These are phyloP conservation scores for Yamadazyma atlantica DNA, from an alignment of 1,139 yeast genomes.

Conservation along the genomic window DNA sequence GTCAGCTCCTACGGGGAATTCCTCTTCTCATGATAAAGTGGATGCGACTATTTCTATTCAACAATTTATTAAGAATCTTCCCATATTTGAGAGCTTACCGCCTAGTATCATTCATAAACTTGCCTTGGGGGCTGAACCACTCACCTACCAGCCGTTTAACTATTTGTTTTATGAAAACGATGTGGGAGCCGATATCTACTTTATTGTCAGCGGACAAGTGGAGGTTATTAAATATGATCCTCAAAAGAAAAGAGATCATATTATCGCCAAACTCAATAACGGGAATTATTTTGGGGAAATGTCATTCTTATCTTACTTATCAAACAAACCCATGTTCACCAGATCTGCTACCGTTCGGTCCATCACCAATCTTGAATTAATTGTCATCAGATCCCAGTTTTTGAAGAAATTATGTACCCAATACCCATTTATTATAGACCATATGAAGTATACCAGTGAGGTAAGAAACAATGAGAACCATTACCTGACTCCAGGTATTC, in stretches of 20 bases:
- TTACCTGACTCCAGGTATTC: too few relatives aligned
- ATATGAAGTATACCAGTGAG: constrained; percentile 60
- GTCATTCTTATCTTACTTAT: constrained; percentile 58
- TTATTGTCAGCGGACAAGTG: constrained; percentile 66
- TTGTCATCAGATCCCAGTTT: constrained; percentile 56
- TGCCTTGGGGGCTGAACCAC: constrained; percentile 62
- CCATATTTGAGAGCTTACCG: constrained; percentile 59
- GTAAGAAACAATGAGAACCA: constrained; percentile 34
- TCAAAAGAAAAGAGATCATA: constrained; percentile 13
- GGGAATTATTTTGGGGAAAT: constrained; percentile 78
- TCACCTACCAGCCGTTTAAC: constrained; percentile 53
- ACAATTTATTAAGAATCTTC: constrained; percentile 55
- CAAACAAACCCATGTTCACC: constrained; percentile 25
- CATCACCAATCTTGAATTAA: constrained; percentile 56
- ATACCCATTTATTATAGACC: constrained; percentile 58
- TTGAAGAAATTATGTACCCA: constrained; percentile 52
- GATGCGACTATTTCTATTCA: constrained; percentile 57
- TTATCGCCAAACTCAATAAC: constrained; percentile 55
- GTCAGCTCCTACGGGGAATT: constrained; percentile 5
- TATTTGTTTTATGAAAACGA: constrained; percentile 61
- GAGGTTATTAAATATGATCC: constrained; percentile 55
- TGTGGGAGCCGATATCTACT: constrained; percentile 60
- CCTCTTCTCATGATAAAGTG: constrained; percentile 12
- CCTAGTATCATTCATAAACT: constrained; percentile 58
- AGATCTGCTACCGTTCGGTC: constrained; percentile 67